phyloP scores from a whole-genome alignment of 768 basidiomycete species.

The Russula sp. region DNA sequence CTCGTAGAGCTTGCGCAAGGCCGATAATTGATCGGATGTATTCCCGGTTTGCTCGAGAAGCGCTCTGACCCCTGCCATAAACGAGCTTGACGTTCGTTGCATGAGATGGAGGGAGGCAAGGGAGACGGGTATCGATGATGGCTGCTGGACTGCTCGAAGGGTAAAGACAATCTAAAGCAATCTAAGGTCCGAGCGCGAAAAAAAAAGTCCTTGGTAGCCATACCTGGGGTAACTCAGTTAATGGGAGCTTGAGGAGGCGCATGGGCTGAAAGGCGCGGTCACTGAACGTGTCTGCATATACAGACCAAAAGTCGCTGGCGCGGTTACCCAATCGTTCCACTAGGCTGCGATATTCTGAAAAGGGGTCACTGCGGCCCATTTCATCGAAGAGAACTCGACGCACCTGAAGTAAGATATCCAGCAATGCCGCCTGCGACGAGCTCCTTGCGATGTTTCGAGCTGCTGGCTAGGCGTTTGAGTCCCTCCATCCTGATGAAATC shows the following conservation, averaged over 20 bases:
- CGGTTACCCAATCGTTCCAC: conserved; percentile 17
- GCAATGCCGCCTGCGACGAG: conserved; percentile 61
- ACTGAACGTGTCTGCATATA: background rate
- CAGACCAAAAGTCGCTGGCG: conserved; percentile 17
- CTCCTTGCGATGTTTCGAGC: conserved; percentile 59
- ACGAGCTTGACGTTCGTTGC: conserved; percentile 44
- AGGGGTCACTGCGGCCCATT: background rate
- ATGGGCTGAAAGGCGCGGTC: background rate
- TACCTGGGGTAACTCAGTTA: conserved; percentile 21
- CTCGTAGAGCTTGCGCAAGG: conserved; percentile 61
- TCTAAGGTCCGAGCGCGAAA: background rate
- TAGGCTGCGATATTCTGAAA: conserved; percentile 13
- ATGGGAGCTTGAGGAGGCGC: conserved; percentile 6
- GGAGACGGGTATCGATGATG: conserved; percentile 22
- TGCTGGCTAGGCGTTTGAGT: conserved; percentile 48
- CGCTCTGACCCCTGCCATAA: conserved; percentile 42
- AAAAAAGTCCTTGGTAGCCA: background rate
- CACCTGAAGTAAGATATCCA: conserved; percentile 46
- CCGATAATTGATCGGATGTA: conserved; percentile 47
- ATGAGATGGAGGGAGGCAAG: conserved; percentile 42
- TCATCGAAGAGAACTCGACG: background rate
- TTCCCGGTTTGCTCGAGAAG: conserved; percentile 51
- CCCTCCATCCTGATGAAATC: conserved; percentile 63
- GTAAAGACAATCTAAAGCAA: conserved; percentile 22
- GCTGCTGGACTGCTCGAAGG: conserved; percentile 24